A percentile compares a stretch with the other conserved stretches of the same genome.
Conservation (phyloP, 208 protist genomes). For the Wallacemonas sp. region DNA sequence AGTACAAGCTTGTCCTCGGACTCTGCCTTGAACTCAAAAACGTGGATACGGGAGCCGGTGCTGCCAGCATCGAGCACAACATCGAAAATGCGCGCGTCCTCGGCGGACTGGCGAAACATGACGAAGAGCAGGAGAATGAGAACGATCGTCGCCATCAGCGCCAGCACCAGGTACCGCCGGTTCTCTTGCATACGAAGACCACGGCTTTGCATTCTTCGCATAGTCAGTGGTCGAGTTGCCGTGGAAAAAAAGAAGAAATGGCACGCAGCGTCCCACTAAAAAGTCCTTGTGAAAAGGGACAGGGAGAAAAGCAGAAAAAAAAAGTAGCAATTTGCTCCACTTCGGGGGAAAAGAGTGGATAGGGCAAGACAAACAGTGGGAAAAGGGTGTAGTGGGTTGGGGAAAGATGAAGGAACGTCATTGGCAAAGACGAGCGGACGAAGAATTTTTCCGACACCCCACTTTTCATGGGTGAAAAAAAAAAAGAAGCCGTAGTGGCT, state of each 20-base stretch:
- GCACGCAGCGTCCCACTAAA: not conserved
- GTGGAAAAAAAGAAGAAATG: not conserved
- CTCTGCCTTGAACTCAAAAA: slow-evolving; percentile 53
- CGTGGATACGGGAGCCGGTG: slow-evolving; percentile 67
- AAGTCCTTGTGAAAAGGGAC: no score
- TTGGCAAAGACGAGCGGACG: no score
- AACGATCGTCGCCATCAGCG: not conserved
- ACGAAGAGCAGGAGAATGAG: slow-evolving; percentile 6
- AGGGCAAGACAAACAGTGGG: no score
- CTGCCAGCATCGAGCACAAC: slow-evolving; percentile 74
- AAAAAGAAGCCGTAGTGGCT: no score
- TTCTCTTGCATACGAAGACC: not conserved
- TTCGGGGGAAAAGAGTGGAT: no score
- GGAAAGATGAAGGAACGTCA: no score
- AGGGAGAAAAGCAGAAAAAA: no score
- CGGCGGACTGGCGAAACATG: not conserved
- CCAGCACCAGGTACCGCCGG: not conserved
- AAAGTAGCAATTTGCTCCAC: no score
- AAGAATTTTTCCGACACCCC: no score
- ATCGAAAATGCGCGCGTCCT: slow-evolving; percentile 35
- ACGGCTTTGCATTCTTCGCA: slow-evolving; percentile 6
- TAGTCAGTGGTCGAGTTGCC: no score
- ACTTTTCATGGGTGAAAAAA: no score
- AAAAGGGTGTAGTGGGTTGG: no score
- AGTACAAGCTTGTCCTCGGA: slow-evolving; percentile 27